Base-by-base conservation (phyloP, 1,284 basidiomycete genomes). In the Rhodotorula sp. region DNA sequence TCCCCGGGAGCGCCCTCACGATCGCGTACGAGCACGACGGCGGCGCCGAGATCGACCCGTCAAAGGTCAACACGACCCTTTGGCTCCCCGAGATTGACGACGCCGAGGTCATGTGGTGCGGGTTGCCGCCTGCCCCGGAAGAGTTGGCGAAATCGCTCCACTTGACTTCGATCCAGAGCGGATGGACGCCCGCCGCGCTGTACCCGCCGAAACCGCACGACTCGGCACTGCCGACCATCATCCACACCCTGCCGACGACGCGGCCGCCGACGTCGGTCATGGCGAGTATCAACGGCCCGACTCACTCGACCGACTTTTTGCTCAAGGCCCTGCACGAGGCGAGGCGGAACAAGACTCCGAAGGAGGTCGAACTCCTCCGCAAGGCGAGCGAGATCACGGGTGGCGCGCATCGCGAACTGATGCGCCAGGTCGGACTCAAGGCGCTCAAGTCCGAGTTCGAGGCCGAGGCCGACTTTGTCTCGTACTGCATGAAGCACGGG, bases 401-500 rank as follows among this genome's bases (percentile, higher is more conserved):
- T 0, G 84, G 88, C 6, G 93, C 93, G 3, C 93, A 95, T 75
- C 91, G 93, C 80, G 86, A 87, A 14, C 87, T 95, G 59, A 95
- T 95, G 72, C 66, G 60, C 64, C 83, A 62, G 68, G 84, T 87
- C 66, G 77, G 68, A 37, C 72, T 91, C 78, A 95, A 93, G 90
- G 83, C 91, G 62, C 91, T 95, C 26, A 87, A 91, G 82, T 91
- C 89, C 77, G 93, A 96, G 81, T 88, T 87, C 0, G 93, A 94
- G 79, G 93, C 91, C 0, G 93, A 95, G 79, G 93, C 92, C 0
- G 84, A 94, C 7, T 96, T 95, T 74, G 90, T 93, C 6, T 91
- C 92, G 3, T 88, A 88, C 6, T 95, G 92, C 80, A 83, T 91
- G 61, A 84, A 91, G 71, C 87, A 91, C 81, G 91, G 91, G 91